Base-by-base conservation (phyloP, 352 stramenopile species). In the Globisporangium lucens region DNA sequence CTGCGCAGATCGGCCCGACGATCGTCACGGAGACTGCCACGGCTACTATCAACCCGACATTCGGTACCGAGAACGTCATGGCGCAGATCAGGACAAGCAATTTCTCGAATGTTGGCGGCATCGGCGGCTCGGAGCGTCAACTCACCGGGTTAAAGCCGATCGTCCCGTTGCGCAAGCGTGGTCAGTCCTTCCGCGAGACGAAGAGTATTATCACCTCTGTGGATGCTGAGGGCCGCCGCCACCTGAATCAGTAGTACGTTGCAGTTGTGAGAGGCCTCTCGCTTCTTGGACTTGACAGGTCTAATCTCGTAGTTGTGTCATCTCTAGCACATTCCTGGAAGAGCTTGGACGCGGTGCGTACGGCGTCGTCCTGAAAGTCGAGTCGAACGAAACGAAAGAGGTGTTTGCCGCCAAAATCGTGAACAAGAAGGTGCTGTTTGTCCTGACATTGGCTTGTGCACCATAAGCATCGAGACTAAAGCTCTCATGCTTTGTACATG, bases 221-320 rank as follows among this genome's bases (percentile, higher is more conserved):
- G 7, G 83, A 90, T 65, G 70, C 75, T 3, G 72, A 90, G 7
- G 85, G 85, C 2, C 73, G 71, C 13, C 75, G 75, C 3, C 85
- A 89, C 29, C 62, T 93, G 9, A 94, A 94, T 57, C 83, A 93
- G 71, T 93, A 94, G 83, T 92, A 72, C 59, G 83, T 75, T n/a
- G 24, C 9, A 13, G 9, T 38, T 9, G 20, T 2, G n/a, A 33
- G 24, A 56, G 2, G 17, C 2, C 15, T 10, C 35, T 59, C 6
- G 6, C 2, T 4, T 7, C 12, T 41, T 22, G 20, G 29, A 17
- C 5, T 15, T n/a, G 41, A n/a, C 0, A 27, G 12, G 27, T 15
- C 17, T 30, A 22, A 17, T 10, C 17, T 41, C 35, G 7, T 61
- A 46, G 27, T 2, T 9, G 1, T 62, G 24, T 4, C 51, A 41